Evolutionary conservation across 2,329 filamentous ascomycete genomes (phyloP), one percentile per base, ranked within the genome.

Genomic region (Zymoseptoria pseudotritici): DNA sequence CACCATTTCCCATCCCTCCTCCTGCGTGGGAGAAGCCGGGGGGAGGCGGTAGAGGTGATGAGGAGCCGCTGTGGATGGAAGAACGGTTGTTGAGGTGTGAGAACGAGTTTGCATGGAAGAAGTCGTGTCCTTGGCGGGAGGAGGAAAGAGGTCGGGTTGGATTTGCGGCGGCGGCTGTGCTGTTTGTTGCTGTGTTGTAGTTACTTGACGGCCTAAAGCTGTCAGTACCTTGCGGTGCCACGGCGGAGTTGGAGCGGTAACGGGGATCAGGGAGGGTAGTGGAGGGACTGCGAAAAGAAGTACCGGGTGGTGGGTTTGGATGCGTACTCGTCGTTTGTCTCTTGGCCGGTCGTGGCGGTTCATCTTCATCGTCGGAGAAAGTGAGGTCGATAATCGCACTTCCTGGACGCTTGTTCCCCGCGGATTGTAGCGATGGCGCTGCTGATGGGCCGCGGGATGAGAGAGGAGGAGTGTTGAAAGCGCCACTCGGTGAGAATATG

Each of bases 331-430:
- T 64, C 55, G 62, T 62, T 54, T 68, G 68, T 58, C 72, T 65
- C 60, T 74, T 74, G 19, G 69, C 66, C 53, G 70, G 70, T 49
- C 73, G 66, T 46, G 69, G 68, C 22, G 70, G 71, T 57, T 75
- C 72, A 67, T 80, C 78, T 53, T 80, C 78, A 57, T 79, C 77
- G 61, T 79, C 78, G 62, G 75, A 77, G 53, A 80, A 64, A 1
- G 78, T 80, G 67, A 80, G 70, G 63, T 80, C 79, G 56, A 81
- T 79, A 24, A 80, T 77, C 56, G 78, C 77, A 31, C 73, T 72
- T 11, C 76, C 74, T 29, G 73, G 72, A 42, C 78, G 72, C 67
- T 80, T 81, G 58, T 71, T 73, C 24, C 74, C 72, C 67, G 55
- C 72, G 67, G 68, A 69, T 53, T 64, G 58, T 42, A 68, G 59